phyloP scores from a whole-genome alignment of 352 stramenopile species.

The Pythium sp. region DNA sequence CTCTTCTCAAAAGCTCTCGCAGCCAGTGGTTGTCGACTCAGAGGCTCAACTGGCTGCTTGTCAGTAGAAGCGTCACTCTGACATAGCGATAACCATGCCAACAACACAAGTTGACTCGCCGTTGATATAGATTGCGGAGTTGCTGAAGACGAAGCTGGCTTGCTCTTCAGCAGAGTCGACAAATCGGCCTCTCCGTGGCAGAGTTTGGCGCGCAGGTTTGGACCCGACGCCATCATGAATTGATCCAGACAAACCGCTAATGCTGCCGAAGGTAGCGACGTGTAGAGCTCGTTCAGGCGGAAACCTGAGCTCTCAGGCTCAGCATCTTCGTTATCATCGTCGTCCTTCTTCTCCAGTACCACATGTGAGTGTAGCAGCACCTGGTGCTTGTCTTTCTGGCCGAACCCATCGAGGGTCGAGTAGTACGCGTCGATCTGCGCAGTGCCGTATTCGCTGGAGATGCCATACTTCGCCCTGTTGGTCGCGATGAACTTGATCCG shows the following conservation, averaged over 20 bases:
- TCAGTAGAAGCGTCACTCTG: neutral
- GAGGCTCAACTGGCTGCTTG: neutral
- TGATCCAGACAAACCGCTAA: conserved; percentile 55
- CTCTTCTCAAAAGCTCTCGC: conserved; percentile 16
- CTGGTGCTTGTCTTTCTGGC: conserved; percentile 74
- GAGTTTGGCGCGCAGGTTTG: conserved; percentile 68
- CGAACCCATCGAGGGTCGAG: conserved; percentile 77
- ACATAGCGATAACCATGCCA: conserved; percentile 30
- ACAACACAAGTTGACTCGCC: conserved; percentile 36
- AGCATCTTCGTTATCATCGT: too few species aligned
- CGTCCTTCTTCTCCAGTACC: conserved; percentile 11
- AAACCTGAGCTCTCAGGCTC: neutral
- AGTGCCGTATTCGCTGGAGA: conserved; percentile 34
- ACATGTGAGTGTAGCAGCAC: conserved; percentile 53
- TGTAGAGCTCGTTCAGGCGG: conserved; percentile 46
- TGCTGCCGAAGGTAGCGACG: conserved; percentile 32
- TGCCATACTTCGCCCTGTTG: conserved; percentile 31
- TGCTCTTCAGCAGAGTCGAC: conserved; percentile 20
- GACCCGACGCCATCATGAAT: conserved; percentile 72
- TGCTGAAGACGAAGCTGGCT: too few species aligned
- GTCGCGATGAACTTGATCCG: conserved; percentile 50
- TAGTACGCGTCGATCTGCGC: conserved; percentile 76
- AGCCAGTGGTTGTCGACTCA: neutral
- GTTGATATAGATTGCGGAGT: conserved; percentile 16
- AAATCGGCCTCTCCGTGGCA: conserved; percentile 67